These are phyloP conservation scores for Ocimum tenuiflorum DNA, from an alignment of 257 asterid species.

Conservation along the genomic window DNA sequence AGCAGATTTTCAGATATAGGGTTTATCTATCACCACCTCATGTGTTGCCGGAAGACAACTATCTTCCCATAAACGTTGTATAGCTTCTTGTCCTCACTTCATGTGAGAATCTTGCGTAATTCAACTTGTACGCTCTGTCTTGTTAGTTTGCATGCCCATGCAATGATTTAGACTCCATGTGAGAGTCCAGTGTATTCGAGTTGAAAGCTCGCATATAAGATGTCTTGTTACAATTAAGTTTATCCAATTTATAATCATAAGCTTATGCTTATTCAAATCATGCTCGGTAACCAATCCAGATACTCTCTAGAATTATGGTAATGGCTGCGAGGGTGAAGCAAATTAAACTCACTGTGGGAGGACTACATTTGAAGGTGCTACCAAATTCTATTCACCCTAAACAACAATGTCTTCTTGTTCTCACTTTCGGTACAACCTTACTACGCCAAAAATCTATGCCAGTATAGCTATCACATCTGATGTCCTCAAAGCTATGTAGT, in stretches of 20 bases:
- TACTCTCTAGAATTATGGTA: not conserved
- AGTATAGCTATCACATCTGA: slow-evolving; percentile 81
- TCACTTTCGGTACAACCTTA: not conserved
- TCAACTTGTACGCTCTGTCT: no score
- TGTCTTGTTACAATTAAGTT: no score
- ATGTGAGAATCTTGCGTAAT: not conserved
- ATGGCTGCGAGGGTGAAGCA: not conserved
- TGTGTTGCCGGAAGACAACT: no score
- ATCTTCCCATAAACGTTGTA: slow-evolving; percentile 21
- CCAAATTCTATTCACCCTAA: slow-evolving; percentile 21
- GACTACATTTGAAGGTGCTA: no score
- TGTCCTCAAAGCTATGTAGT: slow-evolving; percentile 63
- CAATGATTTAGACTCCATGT: no score
- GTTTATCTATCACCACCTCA: no score
- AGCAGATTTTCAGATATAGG: slow-evolving; percentile 5
- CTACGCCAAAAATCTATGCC: slow-evolving; percentile 28
- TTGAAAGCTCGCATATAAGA: no score
- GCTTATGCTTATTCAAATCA: no score
- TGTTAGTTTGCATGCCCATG: no score
- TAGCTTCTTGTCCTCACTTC: slow-evolving; percentile 15
- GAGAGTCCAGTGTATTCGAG: no score
- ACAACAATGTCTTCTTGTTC: slow-evolving; percentile 8
- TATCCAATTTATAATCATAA: no score
- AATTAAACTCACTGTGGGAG: no score
- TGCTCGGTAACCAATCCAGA: not conserved